Conservation (phyloP, 495 filamentous ascomycete genomes). For the Penicillium alfredii region DNA sequence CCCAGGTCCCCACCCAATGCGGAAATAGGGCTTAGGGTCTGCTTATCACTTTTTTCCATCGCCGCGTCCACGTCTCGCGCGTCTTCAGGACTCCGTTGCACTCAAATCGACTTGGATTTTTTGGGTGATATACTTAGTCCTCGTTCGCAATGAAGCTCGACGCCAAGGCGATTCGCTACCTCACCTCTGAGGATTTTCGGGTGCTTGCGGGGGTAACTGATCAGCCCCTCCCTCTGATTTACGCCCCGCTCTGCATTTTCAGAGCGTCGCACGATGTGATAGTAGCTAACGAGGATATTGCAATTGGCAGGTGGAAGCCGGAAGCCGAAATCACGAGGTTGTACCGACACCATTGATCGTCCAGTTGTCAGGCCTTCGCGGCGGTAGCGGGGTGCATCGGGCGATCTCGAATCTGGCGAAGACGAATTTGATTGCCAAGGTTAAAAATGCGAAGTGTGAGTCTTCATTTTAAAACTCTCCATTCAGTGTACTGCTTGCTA, state of each 20-base stretch:
- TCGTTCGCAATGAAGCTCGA: conserved; percentile 75
- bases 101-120: too few species aligned
- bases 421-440: conserved; percentile 80
- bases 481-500: background rate
- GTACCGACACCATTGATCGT: conserved; percentile 87
- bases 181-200: conserved; percentile 87
- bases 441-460: conserved; percentile 87
- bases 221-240: conserved; percentile 20
- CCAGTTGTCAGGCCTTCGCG: conserved; percentile 72
- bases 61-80: conserved; percentile 14
- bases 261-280: too few species aligned
- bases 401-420: conserved; percentile 88
- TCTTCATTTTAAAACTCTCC: conserved; percentile 2
- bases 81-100: too few species aligned
- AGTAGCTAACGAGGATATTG: conserved; percentile 28
- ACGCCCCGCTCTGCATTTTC: conserved; percentile 14
- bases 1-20: conserved; percentile 17
- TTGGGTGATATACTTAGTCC: too few species aligned
- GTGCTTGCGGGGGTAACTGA: conserved; percentile 80
- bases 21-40: conserved; percentile 46
- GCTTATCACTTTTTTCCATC: conserved; percentile 22
- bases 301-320: conserved; percentile 71
- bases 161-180: conserved; percentile 83
- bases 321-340: conserved; percentile 93
- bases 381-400: conserved; percentile 78